A percentile compares a stretch with the other conserved stretches of the same genome.
These are phyloP conservation scores for Boletus subparvulus DNA, from an alignment of 768 basidiomycete genomes.

Conservation along the genomic window DNA sequence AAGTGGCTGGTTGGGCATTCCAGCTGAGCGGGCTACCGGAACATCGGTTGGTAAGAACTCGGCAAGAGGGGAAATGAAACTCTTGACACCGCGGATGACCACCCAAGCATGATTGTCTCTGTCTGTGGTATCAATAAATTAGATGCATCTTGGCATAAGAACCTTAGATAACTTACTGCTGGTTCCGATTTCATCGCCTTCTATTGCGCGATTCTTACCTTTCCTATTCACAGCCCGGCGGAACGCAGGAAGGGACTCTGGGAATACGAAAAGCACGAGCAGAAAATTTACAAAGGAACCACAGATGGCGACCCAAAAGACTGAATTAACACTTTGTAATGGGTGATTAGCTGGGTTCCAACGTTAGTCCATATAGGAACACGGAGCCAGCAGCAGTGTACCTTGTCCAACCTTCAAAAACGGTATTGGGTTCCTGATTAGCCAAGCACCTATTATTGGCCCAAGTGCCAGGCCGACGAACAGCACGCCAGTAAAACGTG, in stretches of 20 bases:
- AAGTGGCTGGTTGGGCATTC: constrained; percentile 62
- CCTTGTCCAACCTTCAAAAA: constrained; percentile 30
- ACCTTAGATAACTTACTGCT: constrained; percentile 10
- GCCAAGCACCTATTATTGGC: constrained; percentile 61
- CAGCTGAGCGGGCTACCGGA: constrained; percentile 40
- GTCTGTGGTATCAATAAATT: background rate
- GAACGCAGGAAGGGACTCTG: constrained; percentile 49
- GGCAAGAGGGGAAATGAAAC: constrained; percentile 61
- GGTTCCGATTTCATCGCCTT: constrained; percentile 3
- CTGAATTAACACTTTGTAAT: constrained; percentile 42
- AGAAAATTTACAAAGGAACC: constrained; percentile 51
- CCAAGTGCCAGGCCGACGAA: constrained; percentile 78
- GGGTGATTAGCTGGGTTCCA: constrained; percentile 28
- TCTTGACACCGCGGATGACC: constrained; percentile 33
- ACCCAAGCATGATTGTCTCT: constrained; percentile 8
- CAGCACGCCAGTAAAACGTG: constrained; percentile 69
- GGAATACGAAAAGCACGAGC: constrained; percentile 59
- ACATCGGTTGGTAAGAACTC: constrained; percentile 64
- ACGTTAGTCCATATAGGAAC: constrained; percentile 7
- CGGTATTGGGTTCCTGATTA: constrained; percentile 46
- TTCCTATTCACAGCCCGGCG: constrained; percentile 29
- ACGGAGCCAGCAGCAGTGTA: constrained; percentile 9
- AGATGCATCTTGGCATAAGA: background rate
- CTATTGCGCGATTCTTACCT: constrained; percentile 30
- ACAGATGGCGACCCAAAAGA: constrained; percentile 53